Conservation (phyloP, 768 basidiomycete genomes). For the Kwoniella shandongensis region DNA sequence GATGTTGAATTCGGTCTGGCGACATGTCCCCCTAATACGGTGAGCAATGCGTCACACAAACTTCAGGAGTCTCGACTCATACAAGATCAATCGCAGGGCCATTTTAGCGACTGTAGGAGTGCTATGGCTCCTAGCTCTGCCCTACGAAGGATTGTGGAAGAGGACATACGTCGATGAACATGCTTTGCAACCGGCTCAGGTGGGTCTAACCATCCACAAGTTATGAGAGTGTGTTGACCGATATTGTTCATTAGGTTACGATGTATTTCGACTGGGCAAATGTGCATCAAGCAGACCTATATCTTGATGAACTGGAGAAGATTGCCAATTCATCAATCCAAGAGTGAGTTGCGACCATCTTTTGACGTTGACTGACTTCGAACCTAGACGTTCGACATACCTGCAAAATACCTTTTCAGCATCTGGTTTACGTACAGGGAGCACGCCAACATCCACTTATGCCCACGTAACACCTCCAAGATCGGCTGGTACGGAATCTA, state of each 20-base stretch:
- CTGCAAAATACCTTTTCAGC: conserved; percentile 68
- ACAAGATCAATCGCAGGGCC: conserved; percentile 50
- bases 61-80: neutral
- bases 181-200: conserved; percentile 89
- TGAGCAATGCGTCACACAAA: neutral
- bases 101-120: conserved; percentile 67
- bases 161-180: conserved; percentile 90
- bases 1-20: conserved; percentile 16
- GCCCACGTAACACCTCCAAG: conserved; percentile 79
- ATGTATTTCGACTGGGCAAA: conserved; percentile 91
- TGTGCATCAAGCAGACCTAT: conserved; percentile 80
- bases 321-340: conserved; percentile 68
- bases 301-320: conserved; percentile 68
- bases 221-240: neutral
- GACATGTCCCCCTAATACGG: conserved; percentile 20
- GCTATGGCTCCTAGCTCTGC: conserved; percentile 79
- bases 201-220: conserved; percentile 45
- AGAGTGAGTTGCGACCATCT: conserved; percentile 61
- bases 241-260: conserved; percentile 64
- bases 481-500: conserved; percentile 87
- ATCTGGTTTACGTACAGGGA: conserved; percentile 68
- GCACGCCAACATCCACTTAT: conserved; percentile 72
- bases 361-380: neutral
- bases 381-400: conserved; percentile 64
- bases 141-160: conserved; percentile 65